phyloP scores from a whole-genome alignment of 202 grass and related monocot genomes.

The Elaeis oleifera region DNA sequence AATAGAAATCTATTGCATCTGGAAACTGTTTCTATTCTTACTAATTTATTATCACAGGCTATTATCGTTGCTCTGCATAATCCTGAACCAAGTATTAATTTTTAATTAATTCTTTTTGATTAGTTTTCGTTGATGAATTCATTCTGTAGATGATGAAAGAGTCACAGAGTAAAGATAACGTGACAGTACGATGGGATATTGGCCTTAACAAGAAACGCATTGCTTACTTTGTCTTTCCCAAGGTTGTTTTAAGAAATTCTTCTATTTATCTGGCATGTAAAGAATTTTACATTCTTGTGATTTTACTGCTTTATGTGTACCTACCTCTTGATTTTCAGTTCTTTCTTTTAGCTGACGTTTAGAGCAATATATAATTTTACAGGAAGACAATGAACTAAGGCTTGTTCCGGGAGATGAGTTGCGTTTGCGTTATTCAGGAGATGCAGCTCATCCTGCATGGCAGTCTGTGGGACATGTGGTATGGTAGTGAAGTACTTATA shows the following conservation, averaged over 20 bases:
- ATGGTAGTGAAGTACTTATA: slow-evolving; percentile 25
- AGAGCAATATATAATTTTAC: slow-evolving; percentile 23
- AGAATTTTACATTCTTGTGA: too few species aligned
- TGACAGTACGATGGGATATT: slow-evolving; percentile 93
- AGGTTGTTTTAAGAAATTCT: slow-evolving; percentile 35
- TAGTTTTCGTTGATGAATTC: neutral
- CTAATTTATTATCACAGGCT: too few species aligned
- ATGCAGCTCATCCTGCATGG: slow-evolving; percentile 88
- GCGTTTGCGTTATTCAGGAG: slow-evolving; percentile 80
- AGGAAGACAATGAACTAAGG: slow-evolving; percentile 99
- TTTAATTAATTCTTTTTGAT: neutral
- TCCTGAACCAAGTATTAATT: neutral
- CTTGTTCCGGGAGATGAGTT: slow-evolving; percentile 98
- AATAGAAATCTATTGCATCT: too few species aligned
- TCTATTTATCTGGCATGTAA: too few species aligned
- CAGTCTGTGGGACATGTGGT: slow-evolving; percentile 99
- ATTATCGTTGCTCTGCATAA: too few species aligned
- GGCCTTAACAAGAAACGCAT: slow-evolving; percentile 96
- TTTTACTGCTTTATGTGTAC: too few species aligned
- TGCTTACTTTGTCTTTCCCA: slow-evolving; percentile 98
- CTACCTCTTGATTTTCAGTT: too few species aligned
- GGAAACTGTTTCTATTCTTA: too few species aligned
- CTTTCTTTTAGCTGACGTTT: too few species aligned
- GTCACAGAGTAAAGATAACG: slow-evolving; percentile 97
- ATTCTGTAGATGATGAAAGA: slow-evolving; percentile 96